A percentile compares a stretch with the other conserved stretches of the same genome.
Evolutionary conservation across 225 moss, liverwort and hornwort species (phyloP).

Genomic region (Lunularia cruciata): DNA sequence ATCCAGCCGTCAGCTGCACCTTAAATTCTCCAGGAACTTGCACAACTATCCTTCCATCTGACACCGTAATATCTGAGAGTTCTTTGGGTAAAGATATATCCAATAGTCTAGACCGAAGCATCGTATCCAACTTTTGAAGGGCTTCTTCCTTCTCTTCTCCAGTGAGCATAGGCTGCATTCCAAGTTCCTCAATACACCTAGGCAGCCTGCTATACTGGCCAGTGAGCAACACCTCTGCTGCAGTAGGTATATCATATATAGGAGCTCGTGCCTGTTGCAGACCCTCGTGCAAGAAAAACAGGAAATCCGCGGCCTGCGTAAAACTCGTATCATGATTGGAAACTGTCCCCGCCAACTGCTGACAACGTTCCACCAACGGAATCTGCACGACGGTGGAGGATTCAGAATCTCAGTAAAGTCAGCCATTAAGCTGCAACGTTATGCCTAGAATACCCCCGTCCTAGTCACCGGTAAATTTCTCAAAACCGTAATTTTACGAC

Average conservation of each 20-base stretch:
- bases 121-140: constrained; percentile 71
- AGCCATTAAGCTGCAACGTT: too few species aligned
- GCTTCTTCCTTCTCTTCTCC: constrained; percentile 85
- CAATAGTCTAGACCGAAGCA: constrained; percentile 85
- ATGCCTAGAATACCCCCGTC: too few species aligned
- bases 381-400: constrained; percentile 74
- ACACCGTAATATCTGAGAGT: constrained; percentile 73
- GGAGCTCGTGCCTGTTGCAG: constrained; percentile 97
- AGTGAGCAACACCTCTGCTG: constrained; percentile 83
- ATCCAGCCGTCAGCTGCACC: constrained; percentile 89
- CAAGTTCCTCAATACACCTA: constrained; percentile 93
- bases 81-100: constrained; percentile 84
- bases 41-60: constrained; percentile 74
- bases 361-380: constrained; percentile 95
- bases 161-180: constrained; percentile 69
- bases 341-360: constrained; percentile 95
- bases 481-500: too few species aligned
- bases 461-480: too few species aligned
- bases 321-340: constrained; percentile 97
- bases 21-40: constrained; percentile 89
- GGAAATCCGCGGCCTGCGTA: constrained; percentile 97
- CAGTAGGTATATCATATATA: constrained; percentile 85
- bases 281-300: constrained; percentile 93
- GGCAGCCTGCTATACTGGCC: constrained; percentile 83
- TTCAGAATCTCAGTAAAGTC: too few species aligned